Evolutionary conservation across 345 rosid genomes (phyloP).

Genomic region (Isatis tinctoria): DNA sequence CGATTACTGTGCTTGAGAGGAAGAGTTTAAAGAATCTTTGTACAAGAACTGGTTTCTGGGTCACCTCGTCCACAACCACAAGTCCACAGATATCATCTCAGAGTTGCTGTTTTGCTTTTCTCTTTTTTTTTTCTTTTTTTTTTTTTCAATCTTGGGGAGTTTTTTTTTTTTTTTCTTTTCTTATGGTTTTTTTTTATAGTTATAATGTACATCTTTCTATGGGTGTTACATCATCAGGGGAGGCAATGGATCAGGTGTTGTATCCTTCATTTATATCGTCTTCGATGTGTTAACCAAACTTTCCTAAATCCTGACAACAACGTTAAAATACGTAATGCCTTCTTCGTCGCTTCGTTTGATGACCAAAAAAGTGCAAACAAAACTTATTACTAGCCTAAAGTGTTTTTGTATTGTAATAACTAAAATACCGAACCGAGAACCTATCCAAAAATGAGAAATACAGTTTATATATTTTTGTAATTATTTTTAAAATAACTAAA

Average conservation of each 20-base stretch:
- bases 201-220: slow-evolving; percentile 28
- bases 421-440: too few relatives aligned
- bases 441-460: too few relatives aligned
- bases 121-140: background rate
- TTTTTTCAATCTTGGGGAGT: background rate
- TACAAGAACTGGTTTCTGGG: slow-evolving; percentile 16
- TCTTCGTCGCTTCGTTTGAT: background rate
- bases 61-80: background rate
- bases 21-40: slow-evolving; percentile 13
- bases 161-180: background rate
- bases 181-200: slow-evolving; percentile 24
- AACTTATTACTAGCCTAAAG: too few relatives aligned
- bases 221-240: slow-evolving; percentile 17
- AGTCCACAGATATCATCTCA: background rate
- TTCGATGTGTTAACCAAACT: slow-evolving; percentile 12
- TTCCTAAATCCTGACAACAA: slow-evolving; percentile 1
- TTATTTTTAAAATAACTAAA: too few relatives aligned
- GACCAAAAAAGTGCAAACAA: too few relatives aligned
- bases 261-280: slow-evolving; percentile 20
- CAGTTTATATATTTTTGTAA: too few relatives aligned
- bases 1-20: slow-evolving; percentile 7
- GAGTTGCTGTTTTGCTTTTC: background rate
- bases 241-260: slow-evolving; percentile 24
- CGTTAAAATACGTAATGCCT: background rate
- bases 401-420: too few relatives aligned